Percentiles rank a stretch among this genome's conserved stretches.
These are phyloP conservation scores for Cantharellus anzutake DNA, from an alignment of 768 basidiomycete species.

Conservation along the genomic window DNA sequence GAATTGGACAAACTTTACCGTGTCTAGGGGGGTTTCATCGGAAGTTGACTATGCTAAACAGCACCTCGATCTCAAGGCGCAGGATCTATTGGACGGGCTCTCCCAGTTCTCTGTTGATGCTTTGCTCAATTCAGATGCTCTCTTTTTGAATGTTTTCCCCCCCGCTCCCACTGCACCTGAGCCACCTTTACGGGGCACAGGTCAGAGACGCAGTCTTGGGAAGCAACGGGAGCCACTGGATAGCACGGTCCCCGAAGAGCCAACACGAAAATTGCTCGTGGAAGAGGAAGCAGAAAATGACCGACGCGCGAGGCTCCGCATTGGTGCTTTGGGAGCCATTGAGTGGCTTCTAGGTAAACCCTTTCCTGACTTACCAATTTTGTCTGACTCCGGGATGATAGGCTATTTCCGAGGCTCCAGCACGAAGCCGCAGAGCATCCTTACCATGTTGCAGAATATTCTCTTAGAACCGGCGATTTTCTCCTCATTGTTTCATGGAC, in stretches of 20 bases:
- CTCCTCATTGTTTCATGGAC: background rate
- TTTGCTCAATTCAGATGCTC: constrained; percentile 38
- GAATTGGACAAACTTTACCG: constrained; percentile 26
- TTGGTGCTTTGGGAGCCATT: constrained; percentile 46
- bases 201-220: background rate
- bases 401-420: background rate
- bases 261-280: constrained; percentile 21
- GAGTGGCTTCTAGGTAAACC: constrained; percentile 39
- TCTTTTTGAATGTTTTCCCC: constrained; percentile 48
- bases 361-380: background rate
- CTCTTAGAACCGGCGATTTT: background rate
- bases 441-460: background rate
- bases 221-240: background rate
- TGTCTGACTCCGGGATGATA: background rate
- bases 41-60: background rate
- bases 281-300: constrained; percentile 55
- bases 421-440: background rate
- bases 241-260: background rate
- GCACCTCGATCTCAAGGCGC: constrained; percentile 16
- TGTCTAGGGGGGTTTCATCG: constrained; percentile 15
- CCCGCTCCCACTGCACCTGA: constrained; percentile 11
- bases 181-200: background rate
- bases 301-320: constrained; percentile 44
- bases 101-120: constrained; percentile 34
- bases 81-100: constrained; percentile 16